These are phyloP conservation scores for Erysimum pusillum DNA, from an alignment of 441 rosid genomes.

Conservation along the genomic window DNA sequence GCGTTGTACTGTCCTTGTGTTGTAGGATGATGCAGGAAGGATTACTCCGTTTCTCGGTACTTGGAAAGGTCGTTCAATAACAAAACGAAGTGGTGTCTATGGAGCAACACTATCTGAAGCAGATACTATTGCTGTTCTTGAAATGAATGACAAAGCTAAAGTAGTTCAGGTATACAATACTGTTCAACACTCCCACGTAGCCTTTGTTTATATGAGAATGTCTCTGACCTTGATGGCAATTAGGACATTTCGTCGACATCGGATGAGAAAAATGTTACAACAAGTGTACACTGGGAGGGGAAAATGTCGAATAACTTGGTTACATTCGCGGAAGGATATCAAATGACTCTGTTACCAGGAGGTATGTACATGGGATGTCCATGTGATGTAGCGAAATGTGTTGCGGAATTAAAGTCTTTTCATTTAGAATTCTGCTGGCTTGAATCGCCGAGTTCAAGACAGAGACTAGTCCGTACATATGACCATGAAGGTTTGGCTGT, in stretches of 20 bases:
- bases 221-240: conserved; percentile 22
- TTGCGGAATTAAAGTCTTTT: conserved; percentile 75
- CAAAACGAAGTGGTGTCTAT: conserved; percentile 90
- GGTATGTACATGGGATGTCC: conserved; percentile 97
- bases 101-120: conserved; percentile 87
- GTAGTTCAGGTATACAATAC: conserved; percentile 64
- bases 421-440: conserved; percentile 94
- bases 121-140: conserved; percentile 61
- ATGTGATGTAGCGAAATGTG: conserved; percentile 64
- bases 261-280: conserved; percentile 49
- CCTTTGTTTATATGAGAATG: not conserved
- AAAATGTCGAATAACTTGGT: conserved; percentile 61
- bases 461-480: conserved; percentile 81
- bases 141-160: conserved; percentile 71
- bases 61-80: conserved; percentile 87
- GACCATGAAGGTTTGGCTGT: conserved; percentile 90
- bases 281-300: conserved; percentile 77
- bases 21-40: conserved; percentile 59
- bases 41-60: conserved; percentile 79
- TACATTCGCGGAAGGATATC: conserved; percentile 79
- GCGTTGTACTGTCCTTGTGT: not conserved
- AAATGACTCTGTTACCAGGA: conserved; percentile 74
- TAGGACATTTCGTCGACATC: conserved; percentile 66
- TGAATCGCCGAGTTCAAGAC: conserved; percentile 73
- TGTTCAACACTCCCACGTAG: conserved; percentile 5